Evolutionary conservation across 1,139 yeast species (phyloP).

Genomic region (Magnusiomyces tetraspermus): DNA sequence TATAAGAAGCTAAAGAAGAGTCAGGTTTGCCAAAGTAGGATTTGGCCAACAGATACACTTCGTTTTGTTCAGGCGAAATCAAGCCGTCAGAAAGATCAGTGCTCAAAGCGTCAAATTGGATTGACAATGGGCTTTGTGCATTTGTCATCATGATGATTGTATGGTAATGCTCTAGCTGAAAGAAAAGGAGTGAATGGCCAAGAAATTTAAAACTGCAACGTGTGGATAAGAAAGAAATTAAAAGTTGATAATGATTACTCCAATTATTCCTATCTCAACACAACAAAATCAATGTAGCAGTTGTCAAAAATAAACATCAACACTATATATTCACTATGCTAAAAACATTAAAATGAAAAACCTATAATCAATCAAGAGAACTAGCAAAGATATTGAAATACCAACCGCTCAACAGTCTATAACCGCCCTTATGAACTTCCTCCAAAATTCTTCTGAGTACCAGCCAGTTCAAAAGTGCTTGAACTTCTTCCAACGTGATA

Average conservation of each 20-base stretch:
- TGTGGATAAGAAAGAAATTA: no score
- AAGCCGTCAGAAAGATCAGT: background rate
- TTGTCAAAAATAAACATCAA: no score
- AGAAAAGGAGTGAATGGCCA: no score
- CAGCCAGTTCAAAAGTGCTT: constrained; percentile 51
- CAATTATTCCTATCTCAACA: no score
- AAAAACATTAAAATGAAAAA: background rate
- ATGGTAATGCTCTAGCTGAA: no score
- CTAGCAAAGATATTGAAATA: constrained; percentile 24
- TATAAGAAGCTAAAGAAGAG: background rate
- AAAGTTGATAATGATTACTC: no score
- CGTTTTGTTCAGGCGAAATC: background rate
- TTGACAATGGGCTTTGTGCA: background rate
- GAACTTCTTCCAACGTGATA: constrained; percentile 43
- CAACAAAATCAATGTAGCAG: no score
- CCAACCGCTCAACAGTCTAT: constrained; percentile 47
- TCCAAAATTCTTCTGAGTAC: constrained; percentile 35
- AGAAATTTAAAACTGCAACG: no score
- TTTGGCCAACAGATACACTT: constrained; percentile 1
- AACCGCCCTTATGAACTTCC: constrained; percentile 38
- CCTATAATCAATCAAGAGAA: background rate
- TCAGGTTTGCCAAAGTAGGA: background rate
- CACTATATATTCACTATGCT: no score
- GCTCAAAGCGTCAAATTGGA: background rate
- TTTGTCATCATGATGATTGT: no score